Conservation (phyloP, 2,329 filamentous ascomycete genomes). For the Orbilia oligospora region DNA sequence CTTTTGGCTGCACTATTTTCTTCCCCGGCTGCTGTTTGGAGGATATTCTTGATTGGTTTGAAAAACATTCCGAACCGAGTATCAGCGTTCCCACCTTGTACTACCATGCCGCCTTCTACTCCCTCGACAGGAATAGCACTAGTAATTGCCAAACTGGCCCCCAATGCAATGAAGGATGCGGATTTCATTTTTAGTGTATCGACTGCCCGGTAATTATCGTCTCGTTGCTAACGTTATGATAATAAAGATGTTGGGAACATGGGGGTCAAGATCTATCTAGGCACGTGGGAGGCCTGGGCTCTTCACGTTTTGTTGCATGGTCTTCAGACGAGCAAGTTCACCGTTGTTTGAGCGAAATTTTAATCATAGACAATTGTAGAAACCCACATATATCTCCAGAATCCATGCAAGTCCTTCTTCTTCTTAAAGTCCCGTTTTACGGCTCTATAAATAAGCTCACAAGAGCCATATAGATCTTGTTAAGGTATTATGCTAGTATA, state of each 20-base stretch:
- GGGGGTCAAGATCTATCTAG: background rate
- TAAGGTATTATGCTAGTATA: background rate
- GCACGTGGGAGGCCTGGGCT: background rate
- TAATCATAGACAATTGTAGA: too few species aligned
- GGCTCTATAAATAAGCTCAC: background rate
- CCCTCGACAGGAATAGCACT: constrained; percentile 43
- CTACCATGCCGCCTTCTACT: constrained; percentile 44
- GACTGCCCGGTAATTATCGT: background rate
- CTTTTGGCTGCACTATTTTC: background rate
- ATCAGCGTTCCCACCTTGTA: constrained; percentile 50
- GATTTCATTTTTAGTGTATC: constrained; percentile 31
- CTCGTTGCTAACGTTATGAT: background rate
- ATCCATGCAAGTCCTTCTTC: background rate
- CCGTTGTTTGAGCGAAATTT: constrained; percentile 37
- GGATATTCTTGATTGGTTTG: constrained; percentile 37
- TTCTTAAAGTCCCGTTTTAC: background rate
- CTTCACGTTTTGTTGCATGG: constrained; percentile 10
- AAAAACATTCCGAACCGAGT: constrained; percentile 53
- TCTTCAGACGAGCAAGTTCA: constrained; percentile 8
- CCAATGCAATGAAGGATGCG: constrained; percentile 3
- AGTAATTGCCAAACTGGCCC: constrained; percentile 9
- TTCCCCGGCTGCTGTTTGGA: constrained; percentile 14
- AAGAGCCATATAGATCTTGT: constrained; percentile 1
- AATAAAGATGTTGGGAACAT: background rate
- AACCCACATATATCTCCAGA: too few species aligned